These are phyloP conservation scores for Meira miltonrushii DNA, from an alignment of 1,284 basidiomycete genomes.

Conservation along the genomic window DNA sequence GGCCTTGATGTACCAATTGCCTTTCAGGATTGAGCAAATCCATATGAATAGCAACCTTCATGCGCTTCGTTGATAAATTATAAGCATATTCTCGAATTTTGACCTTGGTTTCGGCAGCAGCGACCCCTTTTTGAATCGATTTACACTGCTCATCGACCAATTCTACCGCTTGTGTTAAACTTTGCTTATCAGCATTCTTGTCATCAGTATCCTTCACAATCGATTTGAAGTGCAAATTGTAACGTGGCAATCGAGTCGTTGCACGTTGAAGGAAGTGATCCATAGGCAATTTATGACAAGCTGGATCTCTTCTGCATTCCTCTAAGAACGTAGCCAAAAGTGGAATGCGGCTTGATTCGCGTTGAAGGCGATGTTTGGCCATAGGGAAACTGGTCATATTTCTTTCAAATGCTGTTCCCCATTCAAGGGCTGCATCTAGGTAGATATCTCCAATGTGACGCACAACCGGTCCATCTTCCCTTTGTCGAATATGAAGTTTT, in stretches of 20 bases:
- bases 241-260: constrained; percentile 80
- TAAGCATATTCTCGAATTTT: constrained; percentile 42
- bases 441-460: constrained; percentile 85
- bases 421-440: constrained; percentile 78
- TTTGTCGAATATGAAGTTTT: constrained; percentile 75
- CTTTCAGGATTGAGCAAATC: constrained; percentile 41
- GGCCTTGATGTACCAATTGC: constrained; percentile 39
- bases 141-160: constrained; percentile 49
- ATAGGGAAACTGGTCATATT: constrained; percentile 80
- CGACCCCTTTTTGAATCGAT: constrained; percentile 42
- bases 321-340: constrained; percentile 82
- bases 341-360: constrained; percentile 74
- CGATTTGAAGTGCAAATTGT: constrained; percentile 78
- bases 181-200: constrained; percentile 32
- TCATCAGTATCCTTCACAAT: constrained; percentile 59
- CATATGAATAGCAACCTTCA: constrained; percentile 33
- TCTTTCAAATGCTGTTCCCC: constrained; percentile 74
- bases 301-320: constrained; percentile 66
- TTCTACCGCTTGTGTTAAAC: constrained; percentile 37
- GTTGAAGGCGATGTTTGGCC: constrained; percentile 77
- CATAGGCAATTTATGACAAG: constrained; percentile 73
- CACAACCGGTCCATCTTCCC: constrained; percentile 79
- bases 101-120: constrained; percentile 41
- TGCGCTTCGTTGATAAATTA: constrained; percentile 37
- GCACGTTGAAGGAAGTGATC: constrained; percentile 82